These are phyloP conservation scores for Crithidia fasciculata DNA, from an alignment of 208 protist species.

Conservation along the genomic window DNA sequence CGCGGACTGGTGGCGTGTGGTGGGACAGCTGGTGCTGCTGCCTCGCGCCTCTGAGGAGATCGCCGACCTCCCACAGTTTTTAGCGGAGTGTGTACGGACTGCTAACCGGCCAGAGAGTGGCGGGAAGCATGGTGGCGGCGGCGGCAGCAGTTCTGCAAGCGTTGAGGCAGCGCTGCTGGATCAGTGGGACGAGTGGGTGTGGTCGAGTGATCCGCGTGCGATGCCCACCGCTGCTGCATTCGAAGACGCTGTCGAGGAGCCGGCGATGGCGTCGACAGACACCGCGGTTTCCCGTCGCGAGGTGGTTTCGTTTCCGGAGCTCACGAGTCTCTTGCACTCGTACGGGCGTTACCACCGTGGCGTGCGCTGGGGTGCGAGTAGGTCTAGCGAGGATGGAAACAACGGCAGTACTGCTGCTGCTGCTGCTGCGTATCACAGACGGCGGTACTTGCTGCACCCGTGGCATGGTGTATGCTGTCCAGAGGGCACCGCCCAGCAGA, in stretches of 20 bases:
- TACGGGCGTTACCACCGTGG: conserved; percentile 81
- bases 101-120: too few relatives aligned
- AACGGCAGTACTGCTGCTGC: conserved; percentile 5
- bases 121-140: too few relatives aligned
- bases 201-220: conserved; percentile 21
- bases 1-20: conserved; percentile 21
- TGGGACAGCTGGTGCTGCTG: conserved; percentile 22
- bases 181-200: conserved; percentile 34
- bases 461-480: conserved; percentile 78
- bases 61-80: conserved; percentile 22
- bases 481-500: conserved; percentile 55
- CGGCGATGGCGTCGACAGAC: not conserved
- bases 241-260: not conserved
- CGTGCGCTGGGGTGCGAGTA: conserved; percentile 68
- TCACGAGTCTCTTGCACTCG: conserved; percentile 62
- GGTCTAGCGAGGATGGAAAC: not conserved
- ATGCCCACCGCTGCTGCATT: conserved; percentile 17
- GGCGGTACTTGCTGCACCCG: conserved; percentile 66
- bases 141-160: not conserved
- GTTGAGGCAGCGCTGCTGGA: conserved; percentile 13
- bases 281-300: not conserved
- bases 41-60: conserved; percentile 14
- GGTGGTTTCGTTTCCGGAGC: conserved; percentile 51
- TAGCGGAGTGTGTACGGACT: conserved; percentile 12
- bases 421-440: conserved; percentile 43